Conservation (phyloP, 345 rosid species). For the Pseudoturritis turrita region DNA sequence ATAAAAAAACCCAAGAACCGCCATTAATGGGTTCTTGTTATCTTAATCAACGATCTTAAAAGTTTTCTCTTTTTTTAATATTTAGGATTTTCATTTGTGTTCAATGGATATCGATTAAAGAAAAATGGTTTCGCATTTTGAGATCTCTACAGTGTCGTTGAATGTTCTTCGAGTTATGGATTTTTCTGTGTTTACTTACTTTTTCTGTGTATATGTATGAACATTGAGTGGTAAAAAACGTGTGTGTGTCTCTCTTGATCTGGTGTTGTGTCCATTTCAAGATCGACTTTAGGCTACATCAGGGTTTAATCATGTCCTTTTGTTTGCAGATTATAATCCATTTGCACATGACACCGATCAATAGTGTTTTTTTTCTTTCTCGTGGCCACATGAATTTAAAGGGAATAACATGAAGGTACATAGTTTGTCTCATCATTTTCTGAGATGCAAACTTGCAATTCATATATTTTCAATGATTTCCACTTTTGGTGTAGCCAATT, state of each 20-base stretch:
- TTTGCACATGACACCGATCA: constrained; percentile 21
- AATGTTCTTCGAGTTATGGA: neutral
- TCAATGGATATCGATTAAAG: neutral
- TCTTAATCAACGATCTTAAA: too few relatives aligned
- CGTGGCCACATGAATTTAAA: constrained; percentile 5
- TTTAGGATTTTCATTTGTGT: neutral
- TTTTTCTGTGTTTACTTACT: neutral
- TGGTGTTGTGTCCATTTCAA: constrained; percentile 15
- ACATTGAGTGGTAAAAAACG: neutral
- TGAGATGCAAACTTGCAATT: neutral
- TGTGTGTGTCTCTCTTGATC: constrained; percentile 15
- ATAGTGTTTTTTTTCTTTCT: neutral
- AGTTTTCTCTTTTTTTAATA: neutral
- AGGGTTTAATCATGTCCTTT: constrained; percentile 7
- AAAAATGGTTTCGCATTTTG: neutral
- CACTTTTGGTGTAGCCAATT: constrained; percentile 5
- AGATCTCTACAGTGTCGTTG: neutral
- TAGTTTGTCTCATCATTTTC: constrained; percentile 25
- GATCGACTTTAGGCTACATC: constrained; percentile 6
- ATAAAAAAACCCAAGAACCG: too few relatives aligned
- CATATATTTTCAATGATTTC: neutral
- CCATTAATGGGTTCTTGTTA: too few relatives aligned
- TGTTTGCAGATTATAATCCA: neutral
- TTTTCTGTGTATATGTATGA: neutral
- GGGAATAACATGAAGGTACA: constrained; percentile 32